Evolutionary conservation across 129 eudicot species (phyloP), one percentile per base, ranked within the genome.

Genomic region (Smallanthus sonchifolius): DNA sequence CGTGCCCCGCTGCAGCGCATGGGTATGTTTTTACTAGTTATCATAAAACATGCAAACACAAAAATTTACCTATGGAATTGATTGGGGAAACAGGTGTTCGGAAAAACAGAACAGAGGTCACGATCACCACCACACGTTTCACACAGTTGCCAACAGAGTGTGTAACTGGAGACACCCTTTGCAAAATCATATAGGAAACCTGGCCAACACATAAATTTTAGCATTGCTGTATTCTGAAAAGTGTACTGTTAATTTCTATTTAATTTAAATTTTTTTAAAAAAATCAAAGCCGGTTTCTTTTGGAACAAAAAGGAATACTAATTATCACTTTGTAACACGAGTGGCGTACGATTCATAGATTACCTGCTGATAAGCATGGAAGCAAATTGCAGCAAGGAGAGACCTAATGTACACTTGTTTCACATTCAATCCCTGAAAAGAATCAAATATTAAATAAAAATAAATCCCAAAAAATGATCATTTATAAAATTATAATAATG

Each of bases 341-440:
- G 19, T 5, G 49, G 24, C 48, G 24, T 54, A 28, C 37, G 10
- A 15, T 30, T 38, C 42, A 20, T 49, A 56, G 73, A 63, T 71
- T 88, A 91, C 99, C 94, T 95, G 99, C 83, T 95, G 99, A 81
- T 95, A 95, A 28, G 99, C 99, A 78, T 95, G 99, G 89, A 85
- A 95, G 87, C 97, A 95, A 49, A 95, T 85, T 38, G 97, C 97
- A 70, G 99, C 99, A 57, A 95, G 28, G 10, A 95, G 73, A 65
- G 99, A 88, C 82, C 96, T 80, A 16, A 75, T 79, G 83, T 91
- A 95, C 35, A 95, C 66, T 79, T 95, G 94, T 38, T 79, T 78
- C 67, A 91, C 94, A 65, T 91, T 87, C 75, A 95, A 69, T 35
- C 97, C 97, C 99, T 95, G 82, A 30, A 75, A 83, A 49, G n/a